These are phyloP conservation scores for Russula brevipes DNA, from an alignment of 768 basidiomycete genomes.

Conservation along the genomic window DNA sequence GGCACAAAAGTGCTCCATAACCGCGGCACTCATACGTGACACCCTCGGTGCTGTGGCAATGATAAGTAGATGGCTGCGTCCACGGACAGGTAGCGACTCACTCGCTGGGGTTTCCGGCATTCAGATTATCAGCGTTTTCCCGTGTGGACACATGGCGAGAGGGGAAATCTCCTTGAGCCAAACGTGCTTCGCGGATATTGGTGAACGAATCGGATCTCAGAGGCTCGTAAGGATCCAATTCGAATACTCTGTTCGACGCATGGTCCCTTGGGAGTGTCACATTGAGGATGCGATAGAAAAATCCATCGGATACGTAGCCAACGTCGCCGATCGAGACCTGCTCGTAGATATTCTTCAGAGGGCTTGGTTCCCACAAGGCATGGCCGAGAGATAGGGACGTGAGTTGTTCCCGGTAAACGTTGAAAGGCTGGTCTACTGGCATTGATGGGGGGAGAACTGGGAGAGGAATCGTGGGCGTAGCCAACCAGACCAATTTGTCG, in stretches of 20 bases:
- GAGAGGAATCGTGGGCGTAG: no score
- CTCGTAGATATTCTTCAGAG: conserved; percentile 13
- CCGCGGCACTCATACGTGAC: background rate
- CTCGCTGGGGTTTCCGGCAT: background rate
- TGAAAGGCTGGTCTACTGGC: background rate
- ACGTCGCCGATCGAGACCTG: conserved; percentile 24
- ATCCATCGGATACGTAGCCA: conserved; percentile 19
- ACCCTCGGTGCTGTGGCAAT: background rate
- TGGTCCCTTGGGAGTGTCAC: background rate
- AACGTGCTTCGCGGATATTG: background rate
- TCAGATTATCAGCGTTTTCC: no score
- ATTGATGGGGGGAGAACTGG: background rate
- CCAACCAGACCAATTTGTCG: no score
- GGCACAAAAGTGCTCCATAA: background rate
- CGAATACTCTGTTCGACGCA: background rate
- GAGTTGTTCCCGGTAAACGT: conserved; percentile 18
- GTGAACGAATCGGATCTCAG: background rate
- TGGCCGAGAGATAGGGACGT: conserved; percentile 6
- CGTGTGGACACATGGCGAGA: background rate
- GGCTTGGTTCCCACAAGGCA: conserved; percentile 23
- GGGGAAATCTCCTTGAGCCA: background rate
- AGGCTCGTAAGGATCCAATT: background rate
- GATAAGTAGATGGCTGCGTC: background rate
- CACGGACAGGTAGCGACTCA: background rate
- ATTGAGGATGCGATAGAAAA: conserved; percentile 24